phyloP scores from a whole-genome alignment of 805 yeast species.

The Zygosaccharomyces pseudorouxii region DNA sequence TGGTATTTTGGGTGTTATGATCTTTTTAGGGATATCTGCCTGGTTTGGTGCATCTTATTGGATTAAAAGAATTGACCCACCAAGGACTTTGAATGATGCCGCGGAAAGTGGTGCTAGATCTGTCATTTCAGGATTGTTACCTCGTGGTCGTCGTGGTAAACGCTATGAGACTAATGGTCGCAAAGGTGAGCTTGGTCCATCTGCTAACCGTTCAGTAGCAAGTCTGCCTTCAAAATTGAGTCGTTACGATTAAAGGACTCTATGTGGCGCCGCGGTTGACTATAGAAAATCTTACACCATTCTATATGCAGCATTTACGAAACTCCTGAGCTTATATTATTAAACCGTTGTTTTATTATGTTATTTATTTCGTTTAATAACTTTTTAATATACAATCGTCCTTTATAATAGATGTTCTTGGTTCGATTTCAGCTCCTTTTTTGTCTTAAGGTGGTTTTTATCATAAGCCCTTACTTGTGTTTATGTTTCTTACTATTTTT shows the following conservation, averaged over 20 bases:
- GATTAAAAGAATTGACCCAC: constrained; percentile 36
- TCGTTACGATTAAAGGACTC: constrained; percentile 11
- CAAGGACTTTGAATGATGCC: constrained; percentile 34
- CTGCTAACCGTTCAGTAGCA: constrained; percentile 14
- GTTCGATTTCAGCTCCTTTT: neutral
- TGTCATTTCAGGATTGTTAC: constrained; percentile 27
- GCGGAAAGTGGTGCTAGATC: constrained; percentile 36
- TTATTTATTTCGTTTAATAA: too few species aligned
- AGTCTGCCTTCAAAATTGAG: constrained; percentile 17
- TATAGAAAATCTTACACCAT: neutral
- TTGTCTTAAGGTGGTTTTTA: neutral
- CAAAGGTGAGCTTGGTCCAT: constrained; percentile 4
- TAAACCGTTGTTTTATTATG: neutral
- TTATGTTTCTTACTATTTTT: constrained; percentile 1
- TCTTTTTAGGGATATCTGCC: constrained; percentile 39
- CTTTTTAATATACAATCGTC: neutral
- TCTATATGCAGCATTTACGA: neutral
- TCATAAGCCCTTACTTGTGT: neutral
- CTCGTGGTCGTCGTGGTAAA: constrained; percentile 7
- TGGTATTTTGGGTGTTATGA: constrained; percentile 56
- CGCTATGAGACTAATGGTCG: constrained; percentile 8
- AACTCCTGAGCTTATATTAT: neutral
- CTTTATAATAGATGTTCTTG: neutral
- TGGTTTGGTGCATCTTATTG: constrained; percentile 41
- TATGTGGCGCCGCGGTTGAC: neutral